Conservation (phyloP, 2,329 filamentous ascomycete genomes). For the Xylariaceae sp. region DNA sequence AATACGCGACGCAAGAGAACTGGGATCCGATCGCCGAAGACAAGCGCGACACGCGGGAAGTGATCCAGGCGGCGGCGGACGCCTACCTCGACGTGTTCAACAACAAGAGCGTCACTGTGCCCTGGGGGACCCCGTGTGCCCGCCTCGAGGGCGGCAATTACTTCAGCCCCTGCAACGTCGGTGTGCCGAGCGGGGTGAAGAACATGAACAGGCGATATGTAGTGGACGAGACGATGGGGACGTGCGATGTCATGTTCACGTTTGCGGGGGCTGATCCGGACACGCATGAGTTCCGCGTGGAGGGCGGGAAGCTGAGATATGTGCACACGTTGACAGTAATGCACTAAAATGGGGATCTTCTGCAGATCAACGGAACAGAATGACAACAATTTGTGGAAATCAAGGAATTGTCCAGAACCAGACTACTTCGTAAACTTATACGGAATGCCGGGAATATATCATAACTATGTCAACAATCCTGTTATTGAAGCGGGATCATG, state of each 20-base stretch:
- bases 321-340: neutral
- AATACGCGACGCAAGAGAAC: constrained; percentile 24
- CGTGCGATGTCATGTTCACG: neutral
- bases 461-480: no score
- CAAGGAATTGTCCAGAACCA: no score
- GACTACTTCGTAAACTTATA: no score
- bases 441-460: no score
- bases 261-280: neutral
- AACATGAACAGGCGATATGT: neutral
- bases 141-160: constrained; percentile 24
- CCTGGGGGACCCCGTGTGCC: constrained; percentile 24
- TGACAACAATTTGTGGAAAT: no score
- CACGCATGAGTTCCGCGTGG: neutral
- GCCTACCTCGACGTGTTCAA: constrained; percentile 26
- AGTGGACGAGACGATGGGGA: neutral
- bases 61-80: constrained; percentile 25
- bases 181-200: neutral
- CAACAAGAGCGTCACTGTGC: constrained; percentile 20
- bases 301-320: neutral
- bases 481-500: no score
- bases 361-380: no score
- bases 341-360: no score
- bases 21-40: constrained; percentile 28
- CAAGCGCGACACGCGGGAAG: constrained; percentile 21
- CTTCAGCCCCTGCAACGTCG: neutral